Conservation (phyloP, 805 yeast species). For the Blastobotrys attinorum region DNA sequence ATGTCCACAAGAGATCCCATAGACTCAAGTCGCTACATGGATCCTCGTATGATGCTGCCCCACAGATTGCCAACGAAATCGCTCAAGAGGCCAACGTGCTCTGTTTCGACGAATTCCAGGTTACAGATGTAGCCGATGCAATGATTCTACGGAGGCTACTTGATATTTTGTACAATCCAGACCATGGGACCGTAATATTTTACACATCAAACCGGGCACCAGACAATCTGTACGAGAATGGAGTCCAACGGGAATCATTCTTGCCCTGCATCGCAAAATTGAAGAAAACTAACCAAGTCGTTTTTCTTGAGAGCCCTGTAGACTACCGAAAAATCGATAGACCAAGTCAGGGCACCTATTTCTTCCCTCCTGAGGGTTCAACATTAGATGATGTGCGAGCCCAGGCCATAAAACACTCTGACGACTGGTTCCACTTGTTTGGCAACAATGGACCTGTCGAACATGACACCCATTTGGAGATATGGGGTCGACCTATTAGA, state of each 20-base stretch:
- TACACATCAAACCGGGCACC: conserved; percentile 96
- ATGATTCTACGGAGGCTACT: conserved; percentile 81
- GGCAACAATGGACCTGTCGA: conserved; percentile 37
- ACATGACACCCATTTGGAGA: conserved; percentile 33
- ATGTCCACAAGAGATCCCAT: conserved; percentile 80
- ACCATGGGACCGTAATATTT: conserved; percentile 76
- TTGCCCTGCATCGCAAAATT: conserved; percentile 84
- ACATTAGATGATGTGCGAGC: conserved; percentile 42
- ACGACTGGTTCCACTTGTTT: conserved; percentile 74
- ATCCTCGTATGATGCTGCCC: conserved; percentile 74
- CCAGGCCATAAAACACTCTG: conserved; percentile 53
- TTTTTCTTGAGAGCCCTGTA: conserved; percentile 79
- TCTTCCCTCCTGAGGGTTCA: conserved; percentile 59
- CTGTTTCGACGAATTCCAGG: conserved; percentile 97
- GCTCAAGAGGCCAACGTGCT: conserved; percentile 68
- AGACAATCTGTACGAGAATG: conserved; percentile 85
- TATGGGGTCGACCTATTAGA: conserved; percentile 81
- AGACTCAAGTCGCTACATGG: conserved; percentile 59
- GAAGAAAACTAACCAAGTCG: conserved; percentile 65
- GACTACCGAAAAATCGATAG: conserved; percentile 87
- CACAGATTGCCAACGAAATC: conserved; percentile 74
- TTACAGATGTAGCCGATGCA: conserved; percentile 97
- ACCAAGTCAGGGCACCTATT: conserved; percentile 74
- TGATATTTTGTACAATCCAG: conserved; percentile 52
- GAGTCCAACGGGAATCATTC: conserved; percentile 86